Evolutionary conservation across 106 monocot species (phyloP), one percentile per base, ranked within the genome.

Genomic region (Platanthera zijinensis): DNA sequence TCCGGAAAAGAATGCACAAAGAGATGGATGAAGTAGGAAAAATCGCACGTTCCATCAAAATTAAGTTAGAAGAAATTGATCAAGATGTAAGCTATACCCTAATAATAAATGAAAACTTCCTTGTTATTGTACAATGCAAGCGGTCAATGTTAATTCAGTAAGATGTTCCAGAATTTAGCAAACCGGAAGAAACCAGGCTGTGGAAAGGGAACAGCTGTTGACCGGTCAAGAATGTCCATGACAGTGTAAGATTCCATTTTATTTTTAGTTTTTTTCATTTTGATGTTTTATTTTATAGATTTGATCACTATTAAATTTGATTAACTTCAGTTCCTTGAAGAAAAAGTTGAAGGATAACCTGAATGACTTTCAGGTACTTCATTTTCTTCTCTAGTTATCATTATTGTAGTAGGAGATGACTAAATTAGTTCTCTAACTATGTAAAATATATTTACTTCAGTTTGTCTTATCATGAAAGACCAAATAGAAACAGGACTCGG

Each of bases 221-320:
- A 90, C 69, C 77, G 90, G 39, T 90, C 90, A 5, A 87, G 90
- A 76, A 85, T 76, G 66, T 78, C 83, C 18, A 83, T 90, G 87
- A 87, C 90, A 7, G 76, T 74, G 90, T 90, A 56, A 76, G 78
- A 22, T 15, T 48, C 17, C 45, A 68, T 32, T 5, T 67, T 4
- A 12, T 39, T 39, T 67, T 10, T 67, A 5, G 30, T 71, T 48
- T 48, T 46, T n/a, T 61, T 61, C 45, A 71, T 48, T 28, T 71
- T 48, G 9, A 12, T 71, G 39, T 7, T 14, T 67, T 2, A 39
- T 19, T 67, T 71, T 48, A 7, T 71, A n/a, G 5, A 71, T 48
- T 71, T 48, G 1, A 71, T 48, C 70, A 48, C 45, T 48, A 8
- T 39, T 67, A 15, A 71, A 47, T 71, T 71, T 1, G 28, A 7